Conservation (phyloP, 1,139 yeast genomes). For the Hansenula lynferdii region DNA sequence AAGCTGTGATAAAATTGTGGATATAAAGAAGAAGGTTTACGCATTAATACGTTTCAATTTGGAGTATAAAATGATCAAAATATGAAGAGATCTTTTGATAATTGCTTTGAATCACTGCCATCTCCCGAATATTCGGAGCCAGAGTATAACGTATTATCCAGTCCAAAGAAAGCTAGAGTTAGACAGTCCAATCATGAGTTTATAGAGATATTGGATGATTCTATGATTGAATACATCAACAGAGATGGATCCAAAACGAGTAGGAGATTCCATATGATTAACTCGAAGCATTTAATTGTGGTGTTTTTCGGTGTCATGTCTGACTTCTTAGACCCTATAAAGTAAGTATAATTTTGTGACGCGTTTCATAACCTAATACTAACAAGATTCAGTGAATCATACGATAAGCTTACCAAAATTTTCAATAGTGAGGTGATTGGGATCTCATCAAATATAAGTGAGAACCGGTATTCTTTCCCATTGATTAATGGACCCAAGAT, state of each 20-base stretch:
- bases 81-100: constrained; percentile 8
- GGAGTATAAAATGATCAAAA: too few species aligned
- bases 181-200: constrained; percentile 10
- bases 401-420: constrained; percentile 1
- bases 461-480: constrained; percentile 14
- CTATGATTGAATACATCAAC: constrained; percentile 8
- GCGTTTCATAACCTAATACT: too few species aligned
- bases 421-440: constrained; percentile 16
- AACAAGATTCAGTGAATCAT: too few species aligned
- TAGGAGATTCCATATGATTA: constrained; percentile 5
- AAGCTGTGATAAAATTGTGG: too few species aligned
- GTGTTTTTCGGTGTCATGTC: constrained; percentile 21
- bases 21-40: too few species aligned
- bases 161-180: not conserved
- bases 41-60: too few species aligned
- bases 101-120: constrained; percentile 5
- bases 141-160: constrained; percentile 1
- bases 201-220: constrained; percentile 6
- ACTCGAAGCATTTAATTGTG: constrained; percentile 8
- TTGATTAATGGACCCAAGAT: constrained; percentile 13
- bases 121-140: constrained; percentile 13
- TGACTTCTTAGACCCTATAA: constrained; percentile 11
- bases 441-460: constrained; percentile 11
- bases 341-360: too few species aligned
- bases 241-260: not conserved